A percentile compares a stretch with the other conserved stretches of the same genome.
These are phyloP conservation scores for Nicotiana tabacum DNA, from an alignment of 257 asterid genomes.

Conservation along the genomic window DNA sequence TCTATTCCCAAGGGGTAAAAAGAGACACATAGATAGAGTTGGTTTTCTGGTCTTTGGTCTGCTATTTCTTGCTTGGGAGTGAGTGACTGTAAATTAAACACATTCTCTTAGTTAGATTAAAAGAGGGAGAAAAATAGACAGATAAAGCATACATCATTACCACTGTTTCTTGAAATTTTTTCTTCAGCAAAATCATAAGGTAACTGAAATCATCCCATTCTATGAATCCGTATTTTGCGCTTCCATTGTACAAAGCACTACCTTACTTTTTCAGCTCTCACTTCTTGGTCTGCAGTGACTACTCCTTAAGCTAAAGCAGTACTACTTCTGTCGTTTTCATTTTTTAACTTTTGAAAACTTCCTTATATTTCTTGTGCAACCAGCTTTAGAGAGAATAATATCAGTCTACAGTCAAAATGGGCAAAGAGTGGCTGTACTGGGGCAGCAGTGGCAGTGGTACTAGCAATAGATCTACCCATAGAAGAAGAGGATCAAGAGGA, in stretches of 20 bases:
- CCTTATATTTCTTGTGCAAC: neutral
- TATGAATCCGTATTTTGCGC: constrained; percentile 29
- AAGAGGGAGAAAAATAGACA: neutral
- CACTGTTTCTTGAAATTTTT: neutral
- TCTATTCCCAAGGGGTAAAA: constrained; percentile 35
- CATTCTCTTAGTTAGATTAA: constrained; percentile 14
- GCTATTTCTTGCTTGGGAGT: constrained; percentile 52
- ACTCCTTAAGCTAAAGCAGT: neutral
- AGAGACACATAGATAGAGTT: constrained; percentile 6
- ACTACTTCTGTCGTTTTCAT: constrained; percentile 35
- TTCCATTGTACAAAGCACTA: neutral
- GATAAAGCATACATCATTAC: neutral
- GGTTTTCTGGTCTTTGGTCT: constrained; percentile 8
- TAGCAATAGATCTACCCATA: constrained; percentile 24
- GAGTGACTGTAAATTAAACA: constrained; percentile 33
- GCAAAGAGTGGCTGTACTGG: constrained; percentile 77
- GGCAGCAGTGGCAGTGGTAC: constrained; percentile 27
- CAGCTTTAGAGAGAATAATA: neutral
- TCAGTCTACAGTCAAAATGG: constrained; percentile 33
- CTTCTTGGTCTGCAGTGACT: neutral
- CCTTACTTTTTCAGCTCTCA: constrained; percentile 9
- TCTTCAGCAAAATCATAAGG: neutral
- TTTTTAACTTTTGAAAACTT: constrained; percentile 5
- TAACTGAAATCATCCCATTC: neutral
- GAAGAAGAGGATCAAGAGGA: constrained; percentile 19